Conservation (phyloP, 2,329 filamentous ascomycete genomes). For the Diaporthe sp. region DNA sequence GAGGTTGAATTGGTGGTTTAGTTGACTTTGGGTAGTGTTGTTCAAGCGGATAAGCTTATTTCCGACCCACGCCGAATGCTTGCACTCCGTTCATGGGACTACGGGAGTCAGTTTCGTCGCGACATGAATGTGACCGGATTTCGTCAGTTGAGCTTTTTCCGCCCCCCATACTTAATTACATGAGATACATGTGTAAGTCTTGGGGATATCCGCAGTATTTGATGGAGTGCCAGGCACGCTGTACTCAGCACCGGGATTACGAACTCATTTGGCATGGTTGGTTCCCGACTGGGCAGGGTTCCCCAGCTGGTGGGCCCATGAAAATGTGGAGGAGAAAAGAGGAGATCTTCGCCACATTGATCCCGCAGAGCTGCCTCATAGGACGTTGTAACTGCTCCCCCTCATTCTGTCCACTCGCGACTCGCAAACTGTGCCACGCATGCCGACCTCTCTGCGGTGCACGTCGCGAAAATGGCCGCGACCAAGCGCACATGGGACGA, state of each 20-base stretch:
- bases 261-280: neutral
- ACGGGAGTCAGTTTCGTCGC: neutral
- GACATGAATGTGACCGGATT: neutral
- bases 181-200: neutral
- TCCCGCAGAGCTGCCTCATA: neutral
- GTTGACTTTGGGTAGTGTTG: neutral
- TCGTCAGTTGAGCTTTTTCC: too few species aligned
- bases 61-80: neutral
- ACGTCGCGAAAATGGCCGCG: neutral
- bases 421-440: neutral
- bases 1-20: neutral
- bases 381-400: neutral
- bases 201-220: too few species aligned
- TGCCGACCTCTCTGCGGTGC: neutral
- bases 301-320: neutral
- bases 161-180: too few species aligned
- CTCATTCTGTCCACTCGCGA: neutral
- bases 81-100: neutral
- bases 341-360: neutral
- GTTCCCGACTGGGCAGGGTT: neutral
- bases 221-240: neutral
- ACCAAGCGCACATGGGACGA: constrained; percentile 3
- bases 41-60: neutral
- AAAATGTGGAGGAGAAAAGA: neutral
- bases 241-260: neutral